Percentiles rank a stretch among this genome's conserved stretches.
These are phyloP conservation scores for Trichophyton rubrum DNA, from an alignment of 2,329 filamentous ascomycete genomes.

Conservation along the genomic window DNA sequence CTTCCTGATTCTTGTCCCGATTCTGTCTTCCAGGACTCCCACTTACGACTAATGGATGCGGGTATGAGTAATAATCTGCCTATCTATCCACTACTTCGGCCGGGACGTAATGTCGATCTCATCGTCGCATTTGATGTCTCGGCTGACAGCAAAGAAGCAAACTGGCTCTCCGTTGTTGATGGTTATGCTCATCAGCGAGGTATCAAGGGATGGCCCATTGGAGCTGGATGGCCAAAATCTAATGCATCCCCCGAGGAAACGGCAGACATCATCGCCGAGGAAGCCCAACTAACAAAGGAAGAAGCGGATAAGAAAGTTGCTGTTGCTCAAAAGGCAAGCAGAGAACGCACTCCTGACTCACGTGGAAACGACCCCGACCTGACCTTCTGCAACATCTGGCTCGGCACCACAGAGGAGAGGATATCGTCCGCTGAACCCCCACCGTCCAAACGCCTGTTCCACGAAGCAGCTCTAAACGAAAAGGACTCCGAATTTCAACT, in stretches of 20 bases:
- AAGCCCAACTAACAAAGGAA: slow-evolving; percentile 47
- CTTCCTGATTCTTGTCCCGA: slow-evolving; percentile 67
- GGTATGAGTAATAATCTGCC: slow-evolving; percentile 98
- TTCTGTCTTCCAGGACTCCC: slow-evolving; percentile 56
- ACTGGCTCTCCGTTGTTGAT: slow-evolving; percentile 90
- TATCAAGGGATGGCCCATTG: slow-evolving; percentile 88
- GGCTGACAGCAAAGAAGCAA: slow-evolving; percentile 83
- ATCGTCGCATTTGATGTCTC: slow-evolving; percentile 89
- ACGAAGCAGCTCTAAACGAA: slow-evolving; percentile 40
- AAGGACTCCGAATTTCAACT: slow-evolving; percentile 55
- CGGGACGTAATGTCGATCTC: slow-evolving; percentile 77
- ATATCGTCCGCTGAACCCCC: slow-evolving; percentile 43
- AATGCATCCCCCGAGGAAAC: slow-evolving; percentile 48
- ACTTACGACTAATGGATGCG: slow-evolving; percentile 84
- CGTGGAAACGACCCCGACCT: slow-evolving; percentile 39
- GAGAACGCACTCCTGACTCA: slow-evolving; percentile 14
- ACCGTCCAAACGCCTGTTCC: slow-evolving; percentile 38
- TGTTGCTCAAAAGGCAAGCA: slow-evolving; percentile 39
- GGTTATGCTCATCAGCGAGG: slow-evolving; percentile 83
- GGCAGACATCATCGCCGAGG: slow-evolving; percentile 52
- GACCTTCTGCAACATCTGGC: slow-evolving; percentile 80
- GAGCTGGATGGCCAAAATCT: slow-evolving; percentile 66
- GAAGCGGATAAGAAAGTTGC: slow-evolving; percentile 53
- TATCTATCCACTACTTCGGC: slow-evolving; percentile 83
- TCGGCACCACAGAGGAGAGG: slow-evolving; percentile 69